A percentile compares a stretch with the other conserved stretches of the same genome.
These are phyloP conservation scores for Exophiala sideris DNA, from an alignment of 2,329 filamentous ascomycete genomes.

Conservation along the genomic window DNA sequence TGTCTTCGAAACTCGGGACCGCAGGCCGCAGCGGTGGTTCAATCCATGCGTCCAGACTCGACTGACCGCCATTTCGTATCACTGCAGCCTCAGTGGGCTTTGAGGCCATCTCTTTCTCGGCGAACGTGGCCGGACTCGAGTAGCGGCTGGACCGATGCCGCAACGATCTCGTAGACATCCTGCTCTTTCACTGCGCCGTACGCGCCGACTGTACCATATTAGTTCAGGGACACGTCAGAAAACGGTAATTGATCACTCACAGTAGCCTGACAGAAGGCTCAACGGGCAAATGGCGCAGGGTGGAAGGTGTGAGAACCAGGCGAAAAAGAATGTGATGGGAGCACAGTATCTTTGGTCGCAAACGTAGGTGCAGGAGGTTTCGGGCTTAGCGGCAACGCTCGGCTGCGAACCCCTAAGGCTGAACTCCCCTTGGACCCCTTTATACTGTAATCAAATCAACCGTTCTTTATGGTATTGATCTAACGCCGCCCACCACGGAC, in stretches of 20 bases:
- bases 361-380: slow-evolving; percentile 14
- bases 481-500: background rate
- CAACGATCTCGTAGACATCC: slow-evolving; percentile 27
- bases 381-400: slow-evolving; percentile 4
- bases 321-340: slow-evolving; percentile 2
- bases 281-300: slow-evolving; percentile 14
- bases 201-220: slow-evolving; percentile 20
- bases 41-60: slow-evolving; percentile 46
- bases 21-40: slow-evolving; percentile 56
- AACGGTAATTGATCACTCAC: slow-evolving; percentile 13
- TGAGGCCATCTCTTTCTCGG: slow-evolving; percentile 17
- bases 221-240: slow-evolving; percentile 23
- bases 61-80: slow-evolving; percentile 22
- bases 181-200: slow-evolving; percentile 24
- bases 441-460: background rate
- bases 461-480: background rate
- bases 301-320: slow-evolving; percentile 9
- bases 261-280: slow-evolving; percentile 20
- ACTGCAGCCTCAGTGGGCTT: slow-evolving; percentile 22
- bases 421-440: slow-evolving; percentile 9
- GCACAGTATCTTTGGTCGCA: slow-evolving; percentile 7
- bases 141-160: slow-evolving; percentile 29
- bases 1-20: slow-evolving; percentile 71
- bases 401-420: slow-evolving; percentile 16
- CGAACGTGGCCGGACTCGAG: slow-evolving; percentile 28